These are phyloP conservation scores for Blastocystis sp. DNA, from an alignment of 352 stramenopile genomes.

Conservation along the genomic window DNA sequence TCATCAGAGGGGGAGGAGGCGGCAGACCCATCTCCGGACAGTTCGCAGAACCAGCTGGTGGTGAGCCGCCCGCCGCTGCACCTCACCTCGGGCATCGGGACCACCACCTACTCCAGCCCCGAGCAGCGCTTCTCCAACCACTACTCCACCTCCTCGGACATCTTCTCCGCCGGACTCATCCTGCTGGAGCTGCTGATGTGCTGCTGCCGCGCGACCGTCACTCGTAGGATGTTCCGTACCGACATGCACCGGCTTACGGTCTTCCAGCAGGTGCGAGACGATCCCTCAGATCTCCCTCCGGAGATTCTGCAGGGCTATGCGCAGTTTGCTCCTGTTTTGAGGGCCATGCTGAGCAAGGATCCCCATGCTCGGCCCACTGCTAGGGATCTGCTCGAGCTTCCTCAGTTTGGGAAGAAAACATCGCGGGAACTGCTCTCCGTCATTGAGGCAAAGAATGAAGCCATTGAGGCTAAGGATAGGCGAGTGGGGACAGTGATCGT, in stretches of 20 bases:
- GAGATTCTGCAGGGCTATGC: conserved; percentile 6
- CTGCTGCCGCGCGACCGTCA: not conserved
- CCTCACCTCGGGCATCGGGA: conserved; percentile 48
- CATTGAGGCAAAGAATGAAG: not conserved
- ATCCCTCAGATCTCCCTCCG: conserved; percentile 8
- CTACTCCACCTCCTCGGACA: conserved; percentile 36
- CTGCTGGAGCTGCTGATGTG: conserved; percentile 56
- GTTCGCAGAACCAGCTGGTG: not conserved
- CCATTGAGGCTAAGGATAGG: conserved; percentile 3
- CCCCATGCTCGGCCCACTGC: conserved; percentile 11
- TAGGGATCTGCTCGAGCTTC: conserved; percentile 7
- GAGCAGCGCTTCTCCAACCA: conserved; percentile 14
- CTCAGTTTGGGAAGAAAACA: conserved; percentile 29
- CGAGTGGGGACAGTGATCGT: not conserved
- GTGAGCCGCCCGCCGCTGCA: not conserved
- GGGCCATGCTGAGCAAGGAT: not conserved
- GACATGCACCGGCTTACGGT: conserved; percentile 43
- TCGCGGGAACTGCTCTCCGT: not conserved
- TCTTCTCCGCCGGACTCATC: conserved; percentile 39
- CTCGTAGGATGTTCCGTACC: conserved; percentile 40
- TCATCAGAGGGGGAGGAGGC: not conserved
- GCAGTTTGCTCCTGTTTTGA: conserved; percentile 3
- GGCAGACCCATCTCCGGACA: not conserved
- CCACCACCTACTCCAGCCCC: conserved; percentile 9
- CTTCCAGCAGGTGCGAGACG: conserved; percentile 10